Evolutionary conservation across 495 filamentous ascomycete genomes (phyloP).

Genomic region (Neurospora tetraspora): DNA sequence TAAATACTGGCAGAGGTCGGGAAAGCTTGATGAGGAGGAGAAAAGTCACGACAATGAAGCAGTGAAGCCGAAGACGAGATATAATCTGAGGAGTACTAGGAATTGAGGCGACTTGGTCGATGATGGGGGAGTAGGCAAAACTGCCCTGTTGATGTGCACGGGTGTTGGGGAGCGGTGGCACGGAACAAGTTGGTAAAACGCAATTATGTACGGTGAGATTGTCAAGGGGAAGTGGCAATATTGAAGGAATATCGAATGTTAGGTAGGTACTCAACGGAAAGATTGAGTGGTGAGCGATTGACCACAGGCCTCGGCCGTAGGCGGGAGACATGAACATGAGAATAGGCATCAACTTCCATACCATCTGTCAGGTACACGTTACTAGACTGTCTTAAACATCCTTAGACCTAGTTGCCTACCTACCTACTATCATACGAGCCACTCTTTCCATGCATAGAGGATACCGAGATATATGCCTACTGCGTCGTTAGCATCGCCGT

Average conservation of each 20-base stretch:
- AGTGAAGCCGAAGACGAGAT: neutral
- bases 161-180: too few relatives aligned
- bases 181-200: too few relatives aligned
- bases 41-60: neutral
- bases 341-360: neutral
- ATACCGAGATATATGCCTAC: neutral
- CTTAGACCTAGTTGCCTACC: too few relatives aligned
- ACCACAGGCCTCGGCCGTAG: neutral
- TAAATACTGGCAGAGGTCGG: neutral
- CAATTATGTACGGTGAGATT: too few relatives aligned
- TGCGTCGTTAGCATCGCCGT: neutral
- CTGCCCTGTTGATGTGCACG: too few relatives aligned
- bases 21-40: neutral
- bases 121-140: neutral
- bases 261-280: neutral
- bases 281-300: neutral
- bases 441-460: neutral
- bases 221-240: neutral
- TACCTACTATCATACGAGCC: too few relatives aligned
- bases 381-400: too few relatives aligned
- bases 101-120: neutral
- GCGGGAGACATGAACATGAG: neutral
- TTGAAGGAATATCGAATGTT: neutral
- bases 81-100: neutral
- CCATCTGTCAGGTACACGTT: neutral